These are phyloP conservation scores for Astrocystis sublimbata DNA, from an alignment of 495 filamentous ascomycete species.

Conservation along the genomic window DNA sequence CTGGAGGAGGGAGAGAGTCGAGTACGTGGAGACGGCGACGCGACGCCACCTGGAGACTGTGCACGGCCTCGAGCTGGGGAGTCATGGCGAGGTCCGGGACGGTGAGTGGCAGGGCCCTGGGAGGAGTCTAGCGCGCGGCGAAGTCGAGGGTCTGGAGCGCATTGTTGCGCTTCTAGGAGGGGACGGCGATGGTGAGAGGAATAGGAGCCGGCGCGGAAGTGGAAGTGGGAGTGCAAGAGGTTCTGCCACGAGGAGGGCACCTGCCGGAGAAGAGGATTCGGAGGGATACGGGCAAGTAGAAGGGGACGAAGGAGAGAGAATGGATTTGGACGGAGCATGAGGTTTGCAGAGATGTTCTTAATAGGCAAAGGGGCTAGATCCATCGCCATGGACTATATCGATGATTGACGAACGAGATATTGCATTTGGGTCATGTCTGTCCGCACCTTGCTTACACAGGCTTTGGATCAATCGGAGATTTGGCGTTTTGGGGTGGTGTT, in stretches of 20 bases:
- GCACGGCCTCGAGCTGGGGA: constrained; percentile 56
- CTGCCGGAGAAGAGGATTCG: constrained; percentile 17
- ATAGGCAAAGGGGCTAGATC: background rate
- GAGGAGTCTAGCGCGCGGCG: constrained; percentile 40
- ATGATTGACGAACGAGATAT: background rate
- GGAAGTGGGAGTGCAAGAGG: background rate
- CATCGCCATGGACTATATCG: background rate
- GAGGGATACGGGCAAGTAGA: too few species aligned
- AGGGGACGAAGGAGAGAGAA: constrained; percentile 19
- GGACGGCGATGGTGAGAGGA: constrained; percentile 10
- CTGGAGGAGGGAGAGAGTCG: constrained; percentile 60
- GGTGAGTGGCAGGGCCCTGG: constrained; percentile 56
- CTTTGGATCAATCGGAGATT: background rate
- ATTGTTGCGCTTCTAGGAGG: constrained; percentile 45
- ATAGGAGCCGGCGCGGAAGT: constrained; percentile 2
- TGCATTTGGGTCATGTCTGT: background rate
- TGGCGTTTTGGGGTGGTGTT: constrained; percentile 15
- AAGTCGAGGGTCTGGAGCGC: constrained; percentile 56
- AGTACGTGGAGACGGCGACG: constrained; percentile 75
- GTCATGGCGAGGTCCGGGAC: constrained; percentile 57
- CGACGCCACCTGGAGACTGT: constrained; percentile 56
- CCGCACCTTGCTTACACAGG: background rate
- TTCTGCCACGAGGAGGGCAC: background rate
- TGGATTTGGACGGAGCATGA: constrained; percentile 37
- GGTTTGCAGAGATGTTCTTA: background rate